These are phyloP conservation scores for Hapsidospora chrysogenum DNA, from an alignment of 495 filamentous ascomycete genomes.

Conservation along the genomic window DNA sequence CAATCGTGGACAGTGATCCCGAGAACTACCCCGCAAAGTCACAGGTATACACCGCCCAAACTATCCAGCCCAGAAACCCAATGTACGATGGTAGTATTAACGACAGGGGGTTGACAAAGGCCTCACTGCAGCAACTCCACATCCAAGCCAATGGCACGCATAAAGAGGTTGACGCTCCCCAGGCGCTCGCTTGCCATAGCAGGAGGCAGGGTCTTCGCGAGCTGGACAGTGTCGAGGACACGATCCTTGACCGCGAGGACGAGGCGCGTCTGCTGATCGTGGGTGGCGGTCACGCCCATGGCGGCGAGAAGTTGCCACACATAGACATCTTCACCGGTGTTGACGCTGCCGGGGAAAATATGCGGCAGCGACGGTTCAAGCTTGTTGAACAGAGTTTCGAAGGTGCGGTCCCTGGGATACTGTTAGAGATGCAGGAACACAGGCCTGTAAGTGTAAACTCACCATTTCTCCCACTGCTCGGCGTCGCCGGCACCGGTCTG, in stretches of 20 bases:
- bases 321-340: constrained; percentile 73
- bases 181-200: constrained; percentile 68
- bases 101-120: no score
- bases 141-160: constrained; percentile 94
- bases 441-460: constrained; percentile 11
- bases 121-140: constrained; percentile 75
- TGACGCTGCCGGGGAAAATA: constrained; percentile 75
- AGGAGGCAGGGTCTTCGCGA: constrained; percentile 73
- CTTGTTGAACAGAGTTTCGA: constrained; percentile 72
- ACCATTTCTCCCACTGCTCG: constrained; percentile 70
- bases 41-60: no score
- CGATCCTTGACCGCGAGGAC: constrained; percentile 95
- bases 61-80: no score
- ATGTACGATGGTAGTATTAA: no score
- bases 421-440: not conserved
- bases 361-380: constrained; percentile 66
- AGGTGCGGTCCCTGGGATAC: constrained; percentile 36
- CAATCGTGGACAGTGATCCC: no score
- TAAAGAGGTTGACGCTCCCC: constrained; percentile 91
- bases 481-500: constrained; percentile 52
- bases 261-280: constrained; percentile 82
- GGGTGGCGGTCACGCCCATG: constrained; percentile 78
- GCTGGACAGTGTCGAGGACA: constrained; percentile 85
- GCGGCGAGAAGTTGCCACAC: constrained; percentile 97
- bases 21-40: no score